A percentile compares a stretch with the other conserved stretches of the same genome.
These are phyloP conservation scores for Juglanconis sp. DNA, from an alignment of 2,329 filamentous ascomycete genomes.

Conservation along the genomic window DNA sequence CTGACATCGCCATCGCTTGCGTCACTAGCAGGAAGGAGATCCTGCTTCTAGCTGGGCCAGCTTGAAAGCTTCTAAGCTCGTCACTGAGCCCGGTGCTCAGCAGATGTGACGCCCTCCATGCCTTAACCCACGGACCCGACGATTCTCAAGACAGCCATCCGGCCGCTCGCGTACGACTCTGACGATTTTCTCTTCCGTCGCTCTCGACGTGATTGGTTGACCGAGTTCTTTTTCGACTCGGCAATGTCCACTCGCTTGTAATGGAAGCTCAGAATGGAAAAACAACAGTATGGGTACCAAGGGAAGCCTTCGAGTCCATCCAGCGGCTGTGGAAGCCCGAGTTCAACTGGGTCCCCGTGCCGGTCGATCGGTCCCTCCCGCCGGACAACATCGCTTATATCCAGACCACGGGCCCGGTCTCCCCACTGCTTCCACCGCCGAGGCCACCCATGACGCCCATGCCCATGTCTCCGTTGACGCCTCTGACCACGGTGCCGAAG, in stretches of 20 bases:
- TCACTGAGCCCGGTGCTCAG: slow-evolving; percentile 12
- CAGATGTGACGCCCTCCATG: slow-evolving; percentile 5
- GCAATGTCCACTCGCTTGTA: slow-evolving; percentile 15
- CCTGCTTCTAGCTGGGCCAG: neutral
- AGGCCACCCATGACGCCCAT: neutral
- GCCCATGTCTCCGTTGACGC: neutral
- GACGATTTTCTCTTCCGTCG: neutral
- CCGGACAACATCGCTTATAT: slow-evolving; percentile 15
- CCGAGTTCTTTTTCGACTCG: neutral
- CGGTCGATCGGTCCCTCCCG: slow-evolving; percentile 15
- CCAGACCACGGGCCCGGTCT: neutral
- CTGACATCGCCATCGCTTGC: neutral
- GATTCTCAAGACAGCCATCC: neutral
- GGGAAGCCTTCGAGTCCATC: slow-evolving; percentile 16
- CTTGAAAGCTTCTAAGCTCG: neutral
- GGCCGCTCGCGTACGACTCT: neutral
- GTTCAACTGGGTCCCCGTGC: slow-evolving; percentile 15
- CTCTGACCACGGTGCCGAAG: neutral
- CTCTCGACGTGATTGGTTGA: neutral
- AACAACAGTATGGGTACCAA: slow-evolving; percentile 18
- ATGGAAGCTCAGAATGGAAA: slow-evolving; percentile 15
- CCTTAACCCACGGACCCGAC: slow-evolving; percentile 2
- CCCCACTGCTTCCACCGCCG: neutral
- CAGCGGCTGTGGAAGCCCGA: slow-evolving; percentile 17
- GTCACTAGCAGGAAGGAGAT: neutral